Percentiles rank a stretch among this genome's conserved stretches.
These are phyloP conservation scores for Fusarium agapanthi DNA, from an alignment of 2,329 filamentous ascomycete genomes.

Conservation along the genomic window DNA sequence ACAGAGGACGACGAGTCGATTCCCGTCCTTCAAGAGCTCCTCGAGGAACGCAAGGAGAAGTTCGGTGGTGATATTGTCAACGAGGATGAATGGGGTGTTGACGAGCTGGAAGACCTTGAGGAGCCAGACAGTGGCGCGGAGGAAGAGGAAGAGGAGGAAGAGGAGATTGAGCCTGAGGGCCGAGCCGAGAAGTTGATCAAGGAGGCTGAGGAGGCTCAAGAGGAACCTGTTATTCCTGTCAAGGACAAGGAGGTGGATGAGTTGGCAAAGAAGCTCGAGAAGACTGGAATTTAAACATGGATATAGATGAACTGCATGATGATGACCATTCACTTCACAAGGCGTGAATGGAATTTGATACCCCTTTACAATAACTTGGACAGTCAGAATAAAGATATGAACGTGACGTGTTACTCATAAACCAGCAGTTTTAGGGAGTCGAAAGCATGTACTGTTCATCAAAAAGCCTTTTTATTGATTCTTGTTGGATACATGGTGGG, in stretches of 20 bases:
- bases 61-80: constrained; percentile 70
- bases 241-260: constrained; percentile 84
- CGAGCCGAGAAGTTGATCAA: constrained; percentile 74
- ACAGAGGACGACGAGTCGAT: constrained; percentile 82
- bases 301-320: constrained; percentile 43
- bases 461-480: neutral
- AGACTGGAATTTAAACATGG: constrained; percentile 65
- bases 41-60: constrained; percentile 82
- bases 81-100: constrained; percentile 85
- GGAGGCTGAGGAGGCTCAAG: constrained; percentile 76
- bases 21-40: constrained; percentile 71
- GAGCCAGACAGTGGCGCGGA: constrained; percentile 76
- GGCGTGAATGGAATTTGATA: constrained; percentile 45
- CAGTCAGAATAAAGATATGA: neutral
- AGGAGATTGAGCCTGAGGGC: constrained; percentile 67
- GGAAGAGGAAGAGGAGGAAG: constrained; percentile 74
- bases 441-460: neutral
- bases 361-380: constrained; percentile 34
- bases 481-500: neutral
- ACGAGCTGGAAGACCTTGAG: constrained; percentile 86
- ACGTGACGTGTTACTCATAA: neutral
- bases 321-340: constrained; percentile 36
- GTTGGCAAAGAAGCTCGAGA: constrained; percentile 77
- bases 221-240: constrained; percentile 75
- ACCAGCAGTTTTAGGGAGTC: neutral